Evolutionary conservation across 106 monocot species (phyloP).

Genomic region (Allium cepa): DNA sequence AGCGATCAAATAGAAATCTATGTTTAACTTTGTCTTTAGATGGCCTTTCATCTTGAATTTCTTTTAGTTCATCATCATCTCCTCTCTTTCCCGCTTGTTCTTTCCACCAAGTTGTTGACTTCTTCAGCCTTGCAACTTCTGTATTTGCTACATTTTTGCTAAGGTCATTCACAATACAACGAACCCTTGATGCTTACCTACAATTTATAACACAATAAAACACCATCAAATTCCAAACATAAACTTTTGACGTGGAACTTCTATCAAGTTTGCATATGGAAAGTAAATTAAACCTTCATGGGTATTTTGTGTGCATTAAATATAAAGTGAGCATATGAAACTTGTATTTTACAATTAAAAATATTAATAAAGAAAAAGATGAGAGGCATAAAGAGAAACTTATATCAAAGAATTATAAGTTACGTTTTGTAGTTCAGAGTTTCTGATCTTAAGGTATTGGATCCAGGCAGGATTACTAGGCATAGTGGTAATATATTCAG

Average conservation of each 20-base stretch:
- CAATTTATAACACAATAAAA: background rate
- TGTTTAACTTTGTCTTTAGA: slow-evolving; percentile 26
- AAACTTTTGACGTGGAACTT: too few relatives aligned
- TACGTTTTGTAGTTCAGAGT: background rate
- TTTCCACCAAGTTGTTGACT: slow-evolving; percentile 80
- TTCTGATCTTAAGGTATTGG: too few relatives aligned
- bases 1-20: background rate
- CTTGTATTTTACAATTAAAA: background rate
- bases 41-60: slow-evolving; percentile 67
- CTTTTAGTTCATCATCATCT: slow-evolving; percentile 81
- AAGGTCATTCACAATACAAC: slow-evolving; percentile 83
- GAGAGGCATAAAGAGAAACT: slow-evolving; percentile 2
- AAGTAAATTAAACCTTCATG: too few relatives aligned
- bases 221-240: too few relatives aligned
- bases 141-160: slow-evolving; percentile 85
- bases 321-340: too few relatives aligned
- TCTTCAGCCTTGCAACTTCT: slow-evolving; percentile 83
- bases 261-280: too few relatives aligned
- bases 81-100: slow-evolving; percentile 86
- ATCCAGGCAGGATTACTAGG: too few relatives aligned
- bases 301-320: too few relatives aligned
- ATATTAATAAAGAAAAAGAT: background rate
- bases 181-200: slow-evolving; percentile 93
- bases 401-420: slow-evolving; percentile 87
- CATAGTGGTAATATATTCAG: too few relatives aligned